Base-by-base conservation (phyloP, 1,284 basidiomycete species). In the Coriolopsis trogii region DNA sequence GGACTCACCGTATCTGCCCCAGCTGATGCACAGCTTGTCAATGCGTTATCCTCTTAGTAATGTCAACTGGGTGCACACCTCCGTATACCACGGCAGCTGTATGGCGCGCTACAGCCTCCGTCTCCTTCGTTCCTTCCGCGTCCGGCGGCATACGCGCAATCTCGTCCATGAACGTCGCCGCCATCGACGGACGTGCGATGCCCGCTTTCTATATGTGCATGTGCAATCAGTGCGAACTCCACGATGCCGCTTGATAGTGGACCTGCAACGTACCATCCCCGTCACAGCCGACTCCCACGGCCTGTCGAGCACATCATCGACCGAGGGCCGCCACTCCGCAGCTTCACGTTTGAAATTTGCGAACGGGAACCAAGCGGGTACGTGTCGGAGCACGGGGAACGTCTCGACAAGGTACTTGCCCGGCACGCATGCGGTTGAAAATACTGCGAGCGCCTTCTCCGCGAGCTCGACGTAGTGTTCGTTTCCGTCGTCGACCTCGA, bases 1-100 rank as follows among this genome's bases (percentile, higher is more conserved):
- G 12, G 10, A 29, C 55, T 25, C 37, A 58, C 55, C 31, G 58
- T 60, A 33, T 58, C 55, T 3, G 54, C 58, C 13, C 54, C 58
- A 13, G 45, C 58, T 57, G 31, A 21, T 24, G 18, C 18, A 29
- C 10, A 10, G 10, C 6, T 15, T 3, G 24, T 15, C 20, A 10
- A 12, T 16, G 26, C 8, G 26, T 25, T 4, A 34, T 24, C 1
- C 3, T 10, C n/a, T 6, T n/a, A 3, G 20, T 3, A n/a, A 2
- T 15, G 4, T 6, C 4, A 33, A n/a, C 10, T 20, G 7, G 13
- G 1, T 24, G 16, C 48, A 16, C 30, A 40, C 49, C 49, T 13
- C 39, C 41, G 30, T 50, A 44, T 13, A 26, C 41, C 41, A 50
- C 30, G 12, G 36, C 49, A 2, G 23, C 34, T 1, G 42, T 40